Conservation (phyloP, 805 yeast species). For the Hanseniaspora clermontiae region DNA sequence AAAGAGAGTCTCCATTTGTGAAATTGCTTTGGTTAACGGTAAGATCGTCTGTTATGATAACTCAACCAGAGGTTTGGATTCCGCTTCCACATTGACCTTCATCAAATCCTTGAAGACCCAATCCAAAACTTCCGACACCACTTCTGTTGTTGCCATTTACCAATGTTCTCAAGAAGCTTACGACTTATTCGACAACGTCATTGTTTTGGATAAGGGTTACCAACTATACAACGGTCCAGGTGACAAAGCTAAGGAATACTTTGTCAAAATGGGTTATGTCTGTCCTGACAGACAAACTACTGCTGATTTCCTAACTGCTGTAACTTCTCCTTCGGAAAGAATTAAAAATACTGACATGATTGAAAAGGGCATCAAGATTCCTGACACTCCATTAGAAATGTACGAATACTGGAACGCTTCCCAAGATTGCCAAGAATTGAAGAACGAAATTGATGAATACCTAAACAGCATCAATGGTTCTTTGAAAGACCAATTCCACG, state of each 20-base stretch:
- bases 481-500: constrained; percentile 19
- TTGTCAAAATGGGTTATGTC: constrained; percentile 50
- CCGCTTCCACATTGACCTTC: constrained; percentile 72
- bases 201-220: constrained; percentile 45
- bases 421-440: constrained; percentile 31
- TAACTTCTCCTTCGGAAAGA: constrained; percentile 57
- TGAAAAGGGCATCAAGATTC: constrained; percentile 40
- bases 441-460: constrained; percentile 36
- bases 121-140: constrained; percentile 40
- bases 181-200: constrained; percentile 49
- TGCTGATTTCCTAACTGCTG: constrained; percentile 58
- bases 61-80: constrained; percentile 74
- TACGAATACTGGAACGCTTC: constrained; percentile 45
- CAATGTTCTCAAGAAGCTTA: constrained; percentile 60
- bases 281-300: constrained; percentile 57
- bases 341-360: constrained; percentile 25
- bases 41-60: constrained; percentile 64
- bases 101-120: constrained; percentile 51
- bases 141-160: constrained; percentile 57
- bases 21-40: constrained; percentile 55
- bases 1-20: constrained; percentile 73
- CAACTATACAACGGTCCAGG: constrained; percentile 58
- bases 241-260: constrained; percentile 41
- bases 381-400: constrained; percentile 52
- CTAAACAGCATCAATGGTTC: constrained; percentile 20